Conservation (phyloP, 371 early-diverging fungal genomes). For the Mucor sp. region DNA sequence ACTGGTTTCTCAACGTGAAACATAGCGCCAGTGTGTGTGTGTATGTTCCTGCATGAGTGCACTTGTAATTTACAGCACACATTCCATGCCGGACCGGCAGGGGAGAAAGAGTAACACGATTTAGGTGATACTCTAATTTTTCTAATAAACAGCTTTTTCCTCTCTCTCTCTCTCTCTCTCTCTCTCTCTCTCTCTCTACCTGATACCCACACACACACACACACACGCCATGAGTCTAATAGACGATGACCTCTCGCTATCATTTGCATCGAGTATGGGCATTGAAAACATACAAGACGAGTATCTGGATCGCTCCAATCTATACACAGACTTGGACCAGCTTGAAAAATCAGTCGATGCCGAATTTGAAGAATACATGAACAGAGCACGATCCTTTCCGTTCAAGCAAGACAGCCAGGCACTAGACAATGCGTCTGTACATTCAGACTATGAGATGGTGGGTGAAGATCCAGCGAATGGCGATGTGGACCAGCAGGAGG, state of each 20-base stretch:
- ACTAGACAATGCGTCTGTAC: slow-evolving; percentile 13
- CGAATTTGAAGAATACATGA: slow-evolving; percentile 25
- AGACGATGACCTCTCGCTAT: slow-evolving; percentile 17
- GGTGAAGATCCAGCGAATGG: slow-evolving; percentile 17
- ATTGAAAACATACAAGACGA: slow-evolving; percentile 7
- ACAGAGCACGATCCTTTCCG: slow-evolving; percentile 14
- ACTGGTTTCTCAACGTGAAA: background rate
- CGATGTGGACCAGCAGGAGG: background rate
- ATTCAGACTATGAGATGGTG: slow-evolving; percentile 25
- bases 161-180: background rate
- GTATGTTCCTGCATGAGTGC: background rate
- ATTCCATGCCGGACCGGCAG: background rate
- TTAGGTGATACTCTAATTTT: background rate
- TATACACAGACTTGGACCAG: slow-evolving; percentile 27
- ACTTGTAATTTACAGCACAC: background rate
- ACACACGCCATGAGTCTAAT: background rate
- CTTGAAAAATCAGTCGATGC: slow-evolving; percentile 29
- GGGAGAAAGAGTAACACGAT: background rate
- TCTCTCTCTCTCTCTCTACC: background rate
- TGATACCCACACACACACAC: too few relatives aligned
- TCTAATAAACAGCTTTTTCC: background rate
- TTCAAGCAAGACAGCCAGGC: slow-evolving; percentile 2
- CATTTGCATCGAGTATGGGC: slow-evolving; percentile 22
- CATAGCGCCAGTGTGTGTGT: background rate
- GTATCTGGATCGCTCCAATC: background rate